phyloP scores from a whole-genome alignment of 2,329 filamentous ascomycete species.

The Fusarium oligoseptatum region DNA sequence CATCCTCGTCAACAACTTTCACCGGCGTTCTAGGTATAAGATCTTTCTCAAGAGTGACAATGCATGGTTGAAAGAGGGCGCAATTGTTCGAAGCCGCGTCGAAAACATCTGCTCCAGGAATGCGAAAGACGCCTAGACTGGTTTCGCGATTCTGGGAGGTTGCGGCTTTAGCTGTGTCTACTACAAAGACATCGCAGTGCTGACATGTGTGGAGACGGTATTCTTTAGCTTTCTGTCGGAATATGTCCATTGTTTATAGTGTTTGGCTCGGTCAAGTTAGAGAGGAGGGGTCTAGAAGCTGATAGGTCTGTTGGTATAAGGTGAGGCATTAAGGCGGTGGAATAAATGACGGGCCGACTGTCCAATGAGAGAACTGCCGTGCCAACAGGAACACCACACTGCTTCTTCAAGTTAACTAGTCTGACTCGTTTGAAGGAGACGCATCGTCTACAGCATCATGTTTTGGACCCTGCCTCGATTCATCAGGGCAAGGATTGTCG shows the following conservation, averaged over 20 bases:
- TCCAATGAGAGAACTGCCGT: not conserved
- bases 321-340: not conserved
- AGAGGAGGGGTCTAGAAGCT: not conserved
- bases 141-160: not conserved
- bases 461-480: not conserved
- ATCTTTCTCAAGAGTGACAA: not conserved
- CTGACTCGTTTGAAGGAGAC: not conserved
- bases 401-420: not conserved
- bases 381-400: not conserved
- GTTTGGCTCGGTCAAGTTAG: not conserved
- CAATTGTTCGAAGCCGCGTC: fast-evolving
- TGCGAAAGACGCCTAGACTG: not conserved
- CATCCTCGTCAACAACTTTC: not conserved
- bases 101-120: not conserved
- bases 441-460: not conserved
- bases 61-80: not conserved
- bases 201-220: not conserved
- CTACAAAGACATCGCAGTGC: not conserved
- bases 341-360: not conserved
- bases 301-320: not conserved
- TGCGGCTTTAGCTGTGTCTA: not conserved
- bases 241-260: not conserved
- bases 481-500: not conserved
- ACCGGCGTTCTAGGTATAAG: not conserved
- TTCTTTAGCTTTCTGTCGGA: not conserved